Percentiles rank a stretch among this genome's conserved stretches.
phyloP scores from a whole-genome alignment of 2,329 filamentous ascomycete species.

The Blumeriella jaapii region DNA sequence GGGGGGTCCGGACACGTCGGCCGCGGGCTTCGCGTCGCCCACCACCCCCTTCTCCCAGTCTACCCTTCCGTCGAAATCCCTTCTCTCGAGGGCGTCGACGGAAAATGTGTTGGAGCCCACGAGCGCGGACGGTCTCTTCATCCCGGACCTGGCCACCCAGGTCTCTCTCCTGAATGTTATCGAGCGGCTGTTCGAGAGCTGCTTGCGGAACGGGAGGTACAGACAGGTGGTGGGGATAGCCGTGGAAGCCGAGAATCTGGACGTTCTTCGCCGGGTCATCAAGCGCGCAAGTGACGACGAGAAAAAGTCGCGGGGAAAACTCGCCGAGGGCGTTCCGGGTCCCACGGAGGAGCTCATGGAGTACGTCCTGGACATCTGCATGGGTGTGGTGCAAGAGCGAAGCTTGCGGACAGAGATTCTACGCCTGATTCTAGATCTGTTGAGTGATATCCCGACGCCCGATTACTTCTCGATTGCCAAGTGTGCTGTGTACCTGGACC shows the following conservation, averaged over 20 bases:
- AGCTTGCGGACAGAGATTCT: conserved; percentile 75
- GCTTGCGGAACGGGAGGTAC: conserved; percentile 76
- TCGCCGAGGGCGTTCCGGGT: conserved; percentile 39
- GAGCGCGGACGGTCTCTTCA: conserved; percentile 26
- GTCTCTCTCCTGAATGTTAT: conserved; percentile 74
- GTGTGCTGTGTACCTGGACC: conserved; percentile 91
- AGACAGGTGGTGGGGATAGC: conserved; percentile 95
- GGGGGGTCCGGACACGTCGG: conserved; percentile 51
- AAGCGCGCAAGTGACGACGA: conserved; percentile 80
- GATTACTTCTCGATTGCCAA: conserved; percentile 98
- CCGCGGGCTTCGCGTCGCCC: conserved; percentile 59
- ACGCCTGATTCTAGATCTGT: conserved; percentile 82
- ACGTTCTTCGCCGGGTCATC: conserved; percentile 77
- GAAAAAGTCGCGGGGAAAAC: conserved; percentile 52
- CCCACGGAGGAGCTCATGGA: conserved; percentile 91
- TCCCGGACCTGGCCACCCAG: conserved; percentile 59
- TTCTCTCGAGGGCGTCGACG: conserved; percentile 71
- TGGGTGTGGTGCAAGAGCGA: conserved; percentile 94
- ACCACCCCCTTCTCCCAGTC: conserved; percentile 95
- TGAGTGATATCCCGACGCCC: conserved; percentile 82
- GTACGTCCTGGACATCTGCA: conserved; percentile 89
- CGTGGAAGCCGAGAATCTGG: conserved; percentile 84
- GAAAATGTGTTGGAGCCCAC: conserved; percentile 44
- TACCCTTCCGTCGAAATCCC: conserved; percentile 82
- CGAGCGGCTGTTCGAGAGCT: conserved; percentile 82